Base-by-base conservation (phyloP, 345 rosid genomes). In the Physaria fendleri region DNA sequence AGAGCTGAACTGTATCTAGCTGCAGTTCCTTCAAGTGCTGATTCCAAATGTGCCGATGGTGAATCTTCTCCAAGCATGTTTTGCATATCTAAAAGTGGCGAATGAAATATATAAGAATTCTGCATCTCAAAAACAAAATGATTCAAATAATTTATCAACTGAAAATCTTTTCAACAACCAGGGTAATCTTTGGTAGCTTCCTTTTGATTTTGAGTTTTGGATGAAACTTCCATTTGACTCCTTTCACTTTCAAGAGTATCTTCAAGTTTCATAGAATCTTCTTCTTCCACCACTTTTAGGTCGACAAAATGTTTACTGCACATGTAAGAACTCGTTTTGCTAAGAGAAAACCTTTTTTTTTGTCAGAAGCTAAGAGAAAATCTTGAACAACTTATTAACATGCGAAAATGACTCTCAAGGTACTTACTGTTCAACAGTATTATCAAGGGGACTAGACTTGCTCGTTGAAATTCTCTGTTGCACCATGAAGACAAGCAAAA, bases 391-490 rank as follows among this genome's bases (percentile, higher is more conserved):
- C 17, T 57, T 12, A 49, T 48, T 20, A 38, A 38, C 39, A 18
- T 13, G 29, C 23, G 14, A 22, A 29, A 40, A 33, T 34, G 29
- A 51, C 42, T 13, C 39, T 18, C 13, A 14, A 12, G 37, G 21
- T 42, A 65, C 69, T 37, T 65, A 65, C 70, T 9, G 41, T 35
- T 55, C 61, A 27, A 45, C 55, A 33, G 13, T 56, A 40, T 55
- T 14, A 30, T 40, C 59, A 14, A 14, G 42, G 13, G 33, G 33
- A 16, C 13, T 28, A 41, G 32, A 2, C 42, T 21, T 51, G 42
- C 24, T 40, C 16, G 23, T 55, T 34, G 70, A 65, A 35, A n/a
- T 9, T 55, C 6, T 45, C 70, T 65, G 70, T 33, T 53, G 13
- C 34, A 4, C 49, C 32, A 64, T 33, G 44, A 44, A 45, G 17